Evolutionary conservation across 2,329 filamentous ascomycete species (phyloP), one percentile per base, ranked within the genome.

Genomic region (Xylariaceae sp.): DNA sequence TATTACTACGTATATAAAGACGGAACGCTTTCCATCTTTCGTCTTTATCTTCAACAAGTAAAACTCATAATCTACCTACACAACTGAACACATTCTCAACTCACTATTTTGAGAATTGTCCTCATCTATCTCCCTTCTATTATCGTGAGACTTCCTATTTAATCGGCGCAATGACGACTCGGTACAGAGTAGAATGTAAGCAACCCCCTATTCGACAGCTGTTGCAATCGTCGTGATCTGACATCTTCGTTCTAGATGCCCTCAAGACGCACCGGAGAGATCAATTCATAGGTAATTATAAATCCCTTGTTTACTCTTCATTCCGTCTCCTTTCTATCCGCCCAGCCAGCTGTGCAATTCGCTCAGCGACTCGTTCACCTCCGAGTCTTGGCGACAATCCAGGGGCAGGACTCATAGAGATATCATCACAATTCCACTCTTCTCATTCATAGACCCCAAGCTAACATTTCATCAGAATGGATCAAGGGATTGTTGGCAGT

Each of bases 401-500:
- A 13, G 18, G 45, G 4, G 17, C 17, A 11, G 34, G 44, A 18
- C 5, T 13, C 13, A 45, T 35, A 30, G 47, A 54, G 37, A 17
- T n/a, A n/a, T 17, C n/a, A 11, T 42, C 23, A 4, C 44, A 15
- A 49, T 35, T 30, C 30, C 17, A 39, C 18, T 49, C 17, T 11
- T 30, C 15, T 23, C 2, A 15, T 10, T 54, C 5, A 47, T 34
- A 47, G n/a, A 13, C n/a, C 53, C 50, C 59, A 56, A 34, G 15
- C 65, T 62, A 44, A 59, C 57, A 18, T 34, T 51, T 47, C 62
- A 54, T 62, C 68, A 86, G 91, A 96, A 88, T 97, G 93, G 93
- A 90, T 97, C 80, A 97, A 99, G 77, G 90, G 88, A 45, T 83
- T 97, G 3, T 80, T 97, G 10, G 94, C 94, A 1, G 93, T 97